Evolutionary conservation across 2,329 filamentous ascomycete species (phyloP), one percentile per base, ranked within the genome.

Genomic region (Grosmannia huntii): DNA sequence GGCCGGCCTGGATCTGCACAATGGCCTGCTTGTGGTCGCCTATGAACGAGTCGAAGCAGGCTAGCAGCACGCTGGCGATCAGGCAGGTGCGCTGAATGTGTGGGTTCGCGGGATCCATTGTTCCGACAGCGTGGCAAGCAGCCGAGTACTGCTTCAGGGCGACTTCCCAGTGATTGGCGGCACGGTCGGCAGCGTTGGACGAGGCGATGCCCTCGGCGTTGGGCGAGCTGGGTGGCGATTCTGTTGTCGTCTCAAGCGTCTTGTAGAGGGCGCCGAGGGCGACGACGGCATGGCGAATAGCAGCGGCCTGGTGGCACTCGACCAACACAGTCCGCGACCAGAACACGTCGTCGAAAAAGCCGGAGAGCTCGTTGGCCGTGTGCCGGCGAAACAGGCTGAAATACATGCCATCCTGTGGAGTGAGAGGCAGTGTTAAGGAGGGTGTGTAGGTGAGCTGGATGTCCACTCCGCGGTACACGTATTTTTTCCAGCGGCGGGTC

Each of bases 41-140:
- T 33, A 83, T 79, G 64, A 85, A 85, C 1, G 81, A 84, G 67
- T 87, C 83, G 61, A 86, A 86, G 67, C 81, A 85, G n/a, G 82
- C 80, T 54, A 87, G 74, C 44, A 87, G 71, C 41, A 87, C 80
- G 56, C 77, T 84, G 19, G 81, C 78, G 75, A 86, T 85, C n/a
- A 86, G 73, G 54, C 76, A 76, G 14, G 74, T 81, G 64, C 77
- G 75, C 41, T 62, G 62, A 2, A 61, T 56, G 31, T 63, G 69
- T 46, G 72, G 68, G 50, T 76, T 75, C 53, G 74, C 70, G 14
- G 71, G 70, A 16, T 71, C 69, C 5, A 75, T 70, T 52, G 69
- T 70, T 57, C 77, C 67, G 52, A 84, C 73, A 23, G 77, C 73
- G 6, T 75, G 76, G 60, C 79, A 72, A 0, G 83, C 81, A 57